Evolutionary conservation across 2,329 filamentous ascomycete genomes (phyloP), one percentile per base, ranked within the genome.

Genomic region (Ophiostoma triangulosporum): DNA sequence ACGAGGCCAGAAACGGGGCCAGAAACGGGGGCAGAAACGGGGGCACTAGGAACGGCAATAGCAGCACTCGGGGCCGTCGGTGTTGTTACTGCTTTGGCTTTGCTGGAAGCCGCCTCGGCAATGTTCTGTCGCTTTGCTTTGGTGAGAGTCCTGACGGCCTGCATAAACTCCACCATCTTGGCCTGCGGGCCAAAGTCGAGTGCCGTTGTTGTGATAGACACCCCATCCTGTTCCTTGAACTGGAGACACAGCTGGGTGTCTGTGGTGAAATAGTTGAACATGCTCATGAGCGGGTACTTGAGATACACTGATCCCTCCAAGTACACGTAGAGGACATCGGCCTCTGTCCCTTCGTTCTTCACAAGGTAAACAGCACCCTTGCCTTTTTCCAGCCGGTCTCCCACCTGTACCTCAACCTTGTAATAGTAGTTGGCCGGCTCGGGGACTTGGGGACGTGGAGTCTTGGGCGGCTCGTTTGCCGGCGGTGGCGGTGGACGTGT

Each of bases 261-360:
- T n/a, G 36, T 57, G 12, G 55, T 38, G 1, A 58, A 52, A 36
- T 60, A 60, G 51, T 60, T 58, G 51, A 48, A 48, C 57, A 60
- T 60, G 50, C 43, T 52, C 51, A 31, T 12, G n/a, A 58, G 17
- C 3, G 57, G 49, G 20, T 58, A 60, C 15, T 57, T 52, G 14
- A 60, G 51, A 27, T 60, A 60, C 12, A 54, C 51, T 1, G 17
- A 24, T 6, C 55, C 58, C 9, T 58, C 51, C 3, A 60, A 36
- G 36, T 51, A 60, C 8, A 60, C 36, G 5, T 45, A 51, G n/a
- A 60, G 22, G 1, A 20, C 50, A 1, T 56, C 55, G 6, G 50
- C 27, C 20, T 55, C 57, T 1, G 32, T 46, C n/a, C 31, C 32
- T 2, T 52, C 38, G 3, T 45, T 11, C 4, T 29, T 49, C 7